Conservation (phyloP, 2,329 filamentous ascomycete genomes). For the Fusarium odoratissimum region DNA sequence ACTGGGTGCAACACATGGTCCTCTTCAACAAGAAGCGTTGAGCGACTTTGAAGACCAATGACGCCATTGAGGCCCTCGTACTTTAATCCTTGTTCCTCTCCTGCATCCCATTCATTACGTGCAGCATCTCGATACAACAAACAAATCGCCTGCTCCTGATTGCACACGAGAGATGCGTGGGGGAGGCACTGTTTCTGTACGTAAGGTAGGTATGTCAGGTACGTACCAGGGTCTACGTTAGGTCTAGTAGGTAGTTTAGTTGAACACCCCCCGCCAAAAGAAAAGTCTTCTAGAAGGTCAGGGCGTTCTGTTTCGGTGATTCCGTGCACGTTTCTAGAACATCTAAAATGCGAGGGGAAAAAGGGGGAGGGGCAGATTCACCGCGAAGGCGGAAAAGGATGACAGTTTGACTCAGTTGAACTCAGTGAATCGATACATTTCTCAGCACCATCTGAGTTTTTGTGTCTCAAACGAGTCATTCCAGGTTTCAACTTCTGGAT, state of each 20-base stretch:
- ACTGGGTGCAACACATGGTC: not conserved
- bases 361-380: not conserved
- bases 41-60: not conserved
- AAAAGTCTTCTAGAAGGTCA: conserved; percentile 18
- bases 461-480: conserved; percentile 15
- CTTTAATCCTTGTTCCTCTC: conserved; percentile 1
- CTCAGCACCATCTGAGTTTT: not conserved
- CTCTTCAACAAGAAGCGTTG: not conserved
- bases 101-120: conserved; percentile 21
- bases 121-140: conserved; percentile 20
- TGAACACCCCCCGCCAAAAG: not conserved
- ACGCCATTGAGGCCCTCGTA: conserved; percentile 12
- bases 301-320: conserved; percentile 13
- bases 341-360: not conserved
- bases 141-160: conserved; percentile 8
- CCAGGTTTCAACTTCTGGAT: not conserved
- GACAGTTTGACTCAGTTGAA: conserved; percentile 7
- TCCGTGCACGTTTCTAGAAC: conserved; percentile 21
- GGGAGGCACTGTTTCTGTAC: not conserved
- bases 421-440: not conserved
- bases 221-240: not conserved
- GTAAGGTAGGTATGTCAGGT: not conserved
- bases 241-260: not conserved
- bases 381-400: not conserved
- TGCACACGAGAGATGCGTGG: conserved; percentile 4